A percentile compares a stretch with the other conserved stretches of the same genome.
Evolutionary conservation across 345 rosid genomes (phyloP).

Genomic region (Corymbia maculata): DNA sequence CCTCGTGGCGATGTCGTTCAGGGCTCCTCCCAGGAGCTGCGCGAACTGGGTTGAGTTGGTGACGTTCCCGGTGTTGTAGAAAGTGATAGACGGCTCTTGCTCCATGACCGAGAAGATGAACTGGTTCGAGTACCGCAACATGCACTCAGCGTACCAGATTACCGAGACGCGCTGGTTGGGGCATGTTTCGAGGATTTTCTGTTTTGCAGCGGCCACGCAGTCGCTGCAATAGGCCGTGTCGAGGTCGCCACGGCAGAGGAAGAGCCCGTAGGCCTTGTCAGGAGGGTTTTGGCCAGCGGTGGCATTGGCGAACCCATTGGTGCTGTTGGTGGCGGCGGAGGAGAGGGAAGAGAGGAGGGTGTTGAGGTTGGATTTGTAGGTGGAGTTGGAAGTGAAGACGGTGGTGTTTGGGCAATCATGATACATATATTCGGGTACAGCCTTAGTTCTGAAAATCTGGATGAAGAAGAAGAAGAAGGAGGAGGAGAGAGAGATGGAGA

Average conservation of each 20-base stretch:
- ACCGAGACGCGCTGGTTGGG: background rate
- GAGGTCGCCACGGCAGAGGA: conserved; percentile 15
- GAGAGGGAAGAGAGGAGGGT: conserved; percentile 3
- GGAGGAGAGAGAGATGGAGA: no score
- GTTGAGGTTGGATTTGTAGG: conserved; percentile 5
- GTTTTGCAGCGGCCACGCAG: background rate
- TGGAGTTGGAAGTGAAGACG: background rate
- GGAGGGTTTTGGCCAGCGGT: background rate
- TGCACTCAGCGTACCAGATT: no score
- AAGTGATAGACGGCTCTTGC: no score
- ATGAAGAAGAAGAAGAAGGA: no score
- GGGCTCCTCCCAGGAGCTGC: background rate
- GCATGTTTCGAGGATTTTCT: conserved; percentile 6
- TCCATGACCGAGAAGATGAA: no score
- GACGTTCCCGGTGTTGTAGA: no score
- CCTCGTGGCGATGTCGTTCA: background rate
- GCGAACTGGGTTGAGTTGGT: no score
- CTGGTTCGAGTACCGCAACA: no score
- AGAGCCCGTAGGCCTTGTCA: conserved; percentile 3
- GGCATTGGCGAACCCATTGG: background rate
- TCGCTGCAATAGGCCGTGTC: background rate
- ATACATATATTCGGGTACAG: no score
- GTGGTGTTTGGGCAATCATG: background rate
- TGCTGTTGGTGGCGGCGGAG: background rate
- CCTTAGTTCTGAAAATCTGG: no score